Percentiles rank a stretch among this genome's conserved stretches.
These are phyloP conservation scores for Aspergillus calidoustus DNA, from an alignment of 2,329 filamentous ascomycete genomes.

Conservation along the genomic window DNA sequence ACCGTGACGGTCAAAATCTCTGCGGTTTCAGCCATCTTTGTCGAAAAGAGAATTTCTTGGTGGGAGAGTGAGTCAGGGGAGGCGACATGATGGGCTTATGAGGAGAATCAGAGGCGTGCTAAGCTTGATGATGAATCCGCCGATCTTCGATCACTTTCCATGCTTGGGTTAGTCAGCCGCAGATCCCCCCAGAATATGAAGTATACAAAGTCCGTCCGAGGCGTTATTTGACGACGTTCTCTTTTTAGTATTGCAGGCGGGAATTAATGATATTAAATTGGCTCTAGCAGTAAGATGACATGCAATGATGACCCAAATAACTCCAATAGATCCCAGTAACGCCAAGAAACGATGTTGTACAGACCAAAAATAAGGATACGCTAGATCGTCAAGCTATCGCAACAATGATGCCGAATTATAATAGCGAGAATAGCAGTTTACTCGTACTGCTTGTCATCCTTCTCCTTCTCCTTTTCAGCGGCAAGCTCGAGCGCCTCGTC, in stretches of 20 bases:
- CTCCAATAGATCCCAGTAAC: conserved; percentile 3
- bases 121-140: conserved; percentile 12
- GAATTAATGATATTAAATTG: neutral
- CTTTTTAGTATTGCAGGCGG: neutral
- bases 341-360: conserved; percentile 7
- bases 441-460: conserved; percentile 25
- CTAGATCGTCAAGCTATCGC: neutral
- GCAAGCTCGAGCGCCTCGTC: conserved; percentile 26
- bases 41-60: neutral
- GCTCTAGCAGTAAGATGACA: neutral
- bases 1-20: conserved; percentile 52
- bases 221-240: neutral
- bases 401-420: neutral
- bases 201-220: neutral
- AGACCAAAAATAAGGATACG: neutral
- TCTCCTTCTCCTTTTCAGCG: conserved; percentile 5
- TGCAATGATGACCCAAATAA: neutral
- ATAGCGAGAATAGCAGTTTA: neutral
- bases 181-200: conserved; percentile 25
- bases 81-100: conserved; percentile 7
- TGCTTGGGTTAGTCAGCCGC: conserved; percentile 39
- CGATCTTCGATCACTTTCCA: conserved; percentile 37
- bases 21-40: conserved; percentile 8
- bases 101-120: conserved; percentile 6
- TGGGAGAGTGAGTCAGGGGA: neutral